Evolutionary conservation across 2,329 filamentous ascomycete genomes (phyloP).

Genomic region (Claviceps lovelessii): DNA sequence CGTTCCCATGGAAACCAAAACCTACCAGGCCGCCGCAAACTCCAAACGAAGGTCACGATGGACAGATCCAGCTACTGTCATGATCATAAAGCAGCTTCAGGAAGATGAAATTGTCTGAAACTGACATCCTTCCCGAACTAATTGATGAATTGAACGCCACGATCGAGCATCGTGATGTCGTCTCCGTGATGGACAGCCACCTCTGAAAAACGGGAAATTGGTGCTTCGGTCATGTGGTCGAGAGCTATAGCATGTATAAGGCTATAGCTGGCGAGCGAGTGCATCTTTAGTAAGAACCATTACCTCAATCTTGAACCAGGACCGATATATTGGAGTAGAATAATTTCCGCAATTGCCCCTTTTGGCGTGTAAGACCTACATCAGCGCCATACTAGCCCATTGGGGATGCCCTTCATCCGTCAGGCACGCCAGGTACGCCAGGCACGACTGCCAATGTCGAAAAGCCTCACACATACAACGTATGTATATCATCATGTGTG

Average conservation of each 20-base stretch:
- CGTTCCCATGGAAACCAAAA: too few relatives aligned
- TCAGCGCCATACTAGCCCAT: slow-evolving; percentile 3
- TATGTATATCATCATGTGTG: not conserved
- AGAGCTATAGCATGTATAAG: not conserved
- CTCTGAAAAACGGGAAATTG: not conserved
- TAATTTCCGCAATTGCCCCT: slow-evolving; percentile 2
- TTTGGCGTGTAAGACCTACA: slow-evolving; percentile 9
- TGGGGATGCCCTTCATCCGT: not conserved
- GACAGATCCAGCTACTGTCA: not conserved
- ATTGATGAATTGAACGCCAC: not conserved
- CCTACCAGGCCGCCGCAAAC: not conserved
- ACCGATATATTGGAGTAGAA: not conserved
- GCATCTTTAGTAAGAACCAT: not conserved
- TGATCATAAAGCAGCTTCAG: not conserved
- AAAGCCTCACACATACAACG: not conserved
- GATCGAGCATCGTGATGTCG: not conserved
- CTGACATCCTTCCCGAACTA: not conserved
- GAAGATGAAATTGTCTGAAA: not conserved
- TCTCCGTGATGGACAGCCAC: not conserved
- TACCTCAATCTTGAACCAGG: not conserved
- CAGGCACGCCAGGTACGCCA: too few relatives aligned
- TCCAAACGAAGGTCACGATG: not conserved
- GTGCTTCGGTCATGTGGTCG: not conserved
- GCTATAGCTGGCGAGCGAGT: not conserved
- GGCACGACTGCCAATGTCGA: not conserved